Base-by-base conservation (phyloP, 2,329 filamentous ascomycete species). In the Paramyrothecium sp. region DNA sequence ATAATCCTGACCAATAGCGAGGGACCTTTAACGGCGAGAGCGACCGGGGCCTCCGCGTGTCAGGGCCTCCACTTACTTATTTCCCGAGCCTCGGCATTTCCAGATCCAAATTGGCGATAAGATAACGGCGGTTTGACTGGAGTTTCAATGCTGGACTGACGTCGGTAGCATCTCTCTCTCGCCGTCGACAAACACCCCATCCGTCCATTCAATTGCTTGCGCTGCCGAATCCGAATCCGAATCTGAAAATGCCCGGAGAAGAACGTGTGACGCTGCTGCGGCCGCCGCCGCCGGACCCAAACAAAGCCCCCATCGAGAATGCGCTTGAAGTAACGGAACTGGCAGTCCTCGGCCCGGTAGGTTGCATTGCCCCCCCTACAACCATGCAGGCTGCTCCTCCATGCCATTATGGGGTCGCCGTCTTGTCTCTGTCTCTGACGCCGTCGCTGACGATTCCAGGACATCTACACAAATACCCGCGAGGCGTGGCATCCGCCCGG, bases 401-500 rank as follows among this genome's bases (percentile, higher is more conserved):
- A 38, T 38, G 50, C 47, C 13, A 54, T 23, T 51, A 22, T 21
- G 44, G 7, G 26, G n/a, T n/a, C n/a, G n/a, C n/a, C n/a, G n/a
- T n/a, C n/a, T n/a, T n/a, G n/a, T n/a, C n/a, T n/a, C n/a, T n/a
- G n/a, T n/a, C n/a, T n/a, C 38, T 50, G 20, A 21, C 10, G 26
- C n/a, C 26, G 19, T 51, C 23, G 22, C 26, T 54, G 23, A 16
- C 53, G 50, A 8, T 49, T 10, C 26, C 44, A 91, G 88, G 90
- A 97, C 71, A 88, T 98, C 65, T 99, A 95, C 79, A 98, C 95
- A 56, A 99, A 99, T 73, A 91, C 92, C 2, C 89, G 92, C 41
- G 89, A 89, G 21, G 83, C 95, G 60, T 98, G 93, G 93, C 93
- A 96, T 66, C 95, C 95, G 0, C 89, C 91, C 0, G 92, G 92